A percentile compares a stretch with the other conserved stretches of the same genome.
Evolutionary conservation across 441 rosid species (phyloP).

Genomic region (Manihot esculenta): DNA sequence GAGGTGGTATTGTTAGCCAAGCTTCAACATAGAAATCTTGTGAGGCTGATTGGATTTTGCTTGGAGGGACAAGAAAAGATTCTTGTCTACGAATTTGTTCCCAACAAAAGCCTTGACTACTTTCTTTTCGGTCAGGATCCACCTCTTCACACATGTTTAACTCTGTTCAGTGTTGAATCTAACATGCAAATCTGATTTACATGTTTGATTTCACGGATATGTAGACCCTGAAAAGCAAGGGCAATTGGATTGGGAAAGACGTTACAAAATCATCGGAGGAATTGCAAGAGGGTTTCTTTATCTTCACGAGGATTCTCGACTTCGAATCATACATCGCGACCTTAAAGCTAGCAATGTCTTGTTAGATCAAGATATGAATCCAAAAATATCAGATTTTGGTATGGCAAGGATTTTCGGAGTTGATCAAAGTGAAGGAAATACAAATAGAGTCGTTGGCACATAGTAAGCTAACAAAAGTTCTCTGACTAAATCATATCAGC

Average conservation of each 20-base stretch:
- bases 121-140: conserved; percentile 26
- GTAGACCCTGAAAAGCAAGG: conserved; percentile 33
- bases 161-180: not conserved
- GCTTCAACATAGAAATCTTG: not conserved
- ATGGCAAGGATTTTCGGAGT: conserved; percentile 36
- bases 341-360: conserved; percentile 28
- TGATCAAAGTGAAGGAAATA: conserved; percentile 38
- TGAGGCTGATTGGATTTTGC: not conserved
- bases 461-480: conserved; percentile 31
- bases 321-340: conserved; percentile 31
- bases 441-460: conserved; percentile 44
- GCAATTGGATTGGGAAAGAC: conserved; percentile 32
- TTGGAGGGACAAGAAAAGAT: conserved; percentile 24
- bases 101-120: conserved; percentile 29
- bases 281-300: conserved; percentile 48
- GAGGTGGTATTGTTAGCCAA: not conserved
- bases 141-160: not conserved
- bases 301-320: conserved; percentile 45
- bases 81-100: conserved; percentile 32
- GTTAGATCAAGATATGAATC: conserved; percentile 23
- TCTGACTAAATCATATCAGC: no score
- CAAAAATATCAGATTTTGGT: conserved; percentile 36
- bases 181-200: not conserved
- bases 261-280: conserved; percentile 37
- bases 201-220: not conserved